Conservation (phyloP, 139 green algal species). For the Tetratostichococcus sp. region DNA sequence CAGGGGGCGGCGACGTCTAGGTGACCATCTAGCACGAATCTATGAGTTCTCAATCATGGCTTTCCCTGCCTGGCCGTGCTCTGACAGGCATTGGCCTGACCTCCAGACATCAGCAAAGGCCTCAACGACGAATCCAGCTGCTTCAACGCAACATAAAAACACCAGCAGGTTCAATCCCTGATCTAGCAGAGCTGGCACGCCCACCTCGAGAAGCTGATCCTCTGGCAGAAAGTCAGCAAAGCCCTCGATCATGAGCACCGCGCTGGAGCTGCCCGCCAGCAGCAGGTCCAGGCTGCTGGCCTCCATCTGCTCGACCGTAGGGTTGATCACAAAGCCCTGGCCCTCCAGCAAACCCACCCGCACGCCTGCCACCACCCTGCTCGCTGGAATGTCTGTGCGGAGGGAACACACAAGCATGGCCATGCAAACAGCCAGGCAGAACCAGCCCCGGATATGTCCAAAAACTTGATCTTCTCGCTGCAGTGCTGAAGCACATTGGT, state of each 20-base stretch:
- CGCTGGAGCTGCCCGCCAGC: conserved; percentile 86
- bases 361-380: conserved; percentile 78
- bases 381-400: conserved; percentile 72
- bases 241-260: conserved; percentile 97
- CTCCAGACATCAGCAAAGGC: too few species aligned
- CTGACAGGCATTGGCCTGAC: too few species aligned
- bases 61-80: too few species aligned
- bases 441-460: too few species aligned
- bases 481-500: too few species aligned
- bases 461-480: too few species aligned
- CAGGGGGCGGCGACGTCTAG: too few species aligned
- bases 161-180: conserved; percentile 2
- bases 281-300: conserved; percentile 75
- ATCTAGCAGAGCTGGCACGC: background rate
- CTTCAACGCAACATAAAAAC: background rate
- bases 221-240: conserved; percentile 91
- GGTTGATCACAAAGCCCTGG: conserved; percentile 80
- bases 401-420: background rate
- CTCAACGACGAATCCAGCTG: too few species aligned
- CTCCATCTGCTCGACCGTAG: conserved; percentile 61
- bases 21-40: too few species aligned
- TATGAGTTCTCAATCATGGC: too few species aligned
- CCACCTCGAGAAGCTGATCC: conserved; percentile 82
- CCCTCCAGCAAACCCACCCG: conserved; percentile 71
- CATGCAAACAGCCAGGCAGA: too few species aligned